phyloP scores from a whole-genome alignment of 2,329 filamentous ascomycete genomes.

The Cladosporium velox region DNA sequence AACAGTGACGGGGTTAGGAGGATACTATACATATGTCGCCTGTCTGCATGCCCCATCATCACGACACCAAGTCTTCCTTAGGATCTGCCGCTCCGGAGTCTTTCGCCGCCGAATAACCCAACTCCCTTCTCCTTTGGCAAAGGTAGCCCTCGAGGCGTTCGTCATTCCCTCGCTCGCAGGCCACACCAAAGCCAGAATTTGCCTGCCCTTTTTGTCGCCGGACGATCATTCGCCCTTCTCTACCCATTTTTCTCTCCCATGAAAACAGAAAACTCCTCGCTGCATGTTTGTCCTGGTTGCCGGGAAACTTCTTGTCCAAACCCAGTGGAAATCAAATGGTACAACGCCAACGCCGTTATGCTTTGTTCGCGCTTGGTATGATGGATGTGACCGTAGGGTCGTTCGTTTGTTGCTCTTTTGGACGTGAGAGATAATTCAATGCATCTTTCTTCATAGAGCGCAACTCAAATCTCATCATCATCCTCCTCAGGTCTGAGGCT shows the following conservation, averaged over 20 bases:
- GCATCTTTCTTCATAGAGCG: not conserved
- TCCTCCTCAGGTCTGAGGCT: constrained; percentile 51
- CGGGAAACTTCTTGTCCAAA: not conserved
- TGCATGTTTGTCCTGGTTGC: constrained; percentile 1
- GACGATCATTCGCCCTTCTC: not conserved
- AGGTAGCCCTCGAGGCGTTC: not conserved
- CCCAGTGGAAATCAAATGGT: not conserved
- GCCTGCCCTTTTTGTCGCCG: not conserved
- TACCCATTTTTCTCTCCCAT: not conserved
- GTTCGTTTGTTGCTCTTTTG: constrained; percentile 7
- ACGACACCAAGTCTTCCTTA: not conserved
- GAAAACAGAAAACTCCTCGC: constrained; percentile 8
- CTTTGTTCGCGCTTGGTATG: constrained; percentile 3
- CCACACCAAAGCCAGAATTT: not conserved
- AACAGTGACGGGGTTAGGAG: constrained; percentile 4
- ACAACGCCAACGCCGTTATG: constrained; percentile 4
- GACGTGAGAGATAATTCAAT: not conserved
- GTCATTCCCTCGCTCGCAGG: not conserved
- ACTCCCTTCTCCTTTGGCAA: not conserved
- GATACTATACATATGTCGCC: constrained; percentile 13
- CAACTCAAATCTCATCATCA: constrained; percentile 12
- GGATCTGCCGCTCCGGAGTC: not conserved
- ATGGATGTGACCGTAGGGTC: not conserved
- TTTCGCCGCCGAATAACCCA: not conserved
- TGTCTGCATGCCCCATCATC: not conserved